Evolutionary conservation across 1,284 basidiomycete genomes (phyloP), one percentile per base, ranked within the genome.

Genomic region (Ganoderma lucidum): DNA sequence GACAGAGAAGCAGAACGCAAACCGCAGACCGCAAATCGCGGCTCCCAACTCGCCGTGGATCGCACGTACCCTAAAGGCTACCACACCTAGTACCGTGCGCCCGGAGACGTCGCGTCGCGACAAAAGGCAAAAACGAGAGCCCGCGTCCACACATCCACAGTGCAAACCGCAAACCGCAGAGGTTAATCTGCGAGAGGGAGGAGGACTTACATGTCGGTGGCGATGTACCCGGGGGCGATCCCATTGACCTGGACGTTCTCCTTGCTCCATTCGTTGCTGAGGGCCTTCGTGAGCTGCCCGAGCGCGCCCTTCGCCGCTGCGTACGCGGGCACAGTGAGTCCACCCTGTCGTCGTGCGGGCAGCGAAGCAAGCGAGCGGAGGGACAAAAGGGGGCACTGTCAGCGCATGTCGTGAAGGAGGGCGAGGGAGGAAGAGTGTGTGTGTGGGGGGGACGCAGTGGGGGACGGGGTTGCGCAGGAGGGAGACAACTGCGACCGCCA

Each of bases 191-290:
- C 5, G 45, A n/a, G 56, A 61, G 44, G 65, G 42, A 28, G 30
- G 23, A 19, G 39, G 15, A 44, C 88, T 81, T 80, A 93, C 89
- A 95, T 95, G 78, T 97, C 95, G 44, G 96, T 97, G n/a, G 89
- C 88, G 75, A 97, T 92, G 81, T 98, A 97, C 30, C 96, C 96
- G 32, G 96, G 96, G 62, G 93, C 93, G 74, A 98, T 96, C 62
- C 87, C 93, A 79, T 97, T 96, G 62, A 97, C 95, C 78, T 96
- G 93, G 68, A 98, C 89, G 74, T 95, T 96, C 78, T 95, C 90
- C 75, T 88, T 86, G 56, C 88, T 86, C 92, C 93, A 94, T 74
- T 93, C 92, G 75, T 91, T 93, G 75, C 86, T 86, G 69, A 93
- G 83, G 6, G 91, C 92, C 79, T 95, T 95, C 28, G 93, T 95